Evolutionary conservation across 2,329 filamentous ascomycete species (phyloP), one percentile per base, ranked within the genome.

Genomic region (Geosmithia morbida): DNA sequence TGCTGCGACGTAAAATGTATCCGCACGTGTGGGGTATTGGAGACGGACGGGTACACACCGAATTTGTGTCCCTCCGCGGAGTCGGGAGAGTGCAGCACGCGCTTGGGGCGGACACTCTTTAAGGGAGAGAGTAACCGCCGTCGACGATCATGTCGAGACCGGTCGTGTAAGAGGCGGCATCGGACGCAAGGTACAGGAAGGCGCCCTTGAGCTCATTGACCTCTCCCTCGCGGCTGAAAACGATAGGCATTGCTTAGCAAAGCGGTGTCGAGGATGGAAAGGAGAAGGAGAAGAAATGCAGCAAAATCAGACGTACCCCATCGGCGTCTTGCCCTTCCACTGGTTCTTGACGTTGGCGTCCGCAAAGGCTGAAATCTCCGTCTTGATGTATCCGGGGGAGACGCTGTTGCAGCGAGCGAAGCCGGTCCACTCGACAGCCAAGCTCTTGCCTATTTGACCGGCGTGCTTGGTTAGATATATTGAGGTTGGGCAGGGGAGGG

Each of bases 151-250:
- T 70, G 61, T 88, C 82, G 10, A 75, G 70, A 0, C 79, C 87
- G 8, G 86, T 94, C 17, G 83, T 87, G 66, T 87, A 94, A 47
- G 79, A 85, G n/a, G 82, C 77, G 3, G 86, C 86, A 63, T 94
- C 86, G 14, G 81, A 86, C 17, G 85, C 83, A 48, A 94, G 70
- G 64, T 88, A 92, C 44, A 94, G 65, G 61, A 85, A 94, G 17
- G 83, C 83, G 18, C 85, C 87, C 68, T 90, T 89, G 55, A 94
- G 71, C 68, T 94, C 87, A 50, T 78, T 75, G 2, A 77, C 69
- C 53, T 80, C 71, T 10, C 83, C 87, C 59, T 88, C 82, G 53
- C 87, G 75, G 44, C 78, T 76, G 40, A 45, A 45, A 37, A 37
- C 11, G 14, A 13, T 26, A 8, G 6, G 13, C 11, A 11, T 13